These are phyloP conservation scores for Scortechinia acanthostroma DNA, from an alignment of 2,329 filamentous ascomycete genomes.

Conservation along the genomic window DNA sequence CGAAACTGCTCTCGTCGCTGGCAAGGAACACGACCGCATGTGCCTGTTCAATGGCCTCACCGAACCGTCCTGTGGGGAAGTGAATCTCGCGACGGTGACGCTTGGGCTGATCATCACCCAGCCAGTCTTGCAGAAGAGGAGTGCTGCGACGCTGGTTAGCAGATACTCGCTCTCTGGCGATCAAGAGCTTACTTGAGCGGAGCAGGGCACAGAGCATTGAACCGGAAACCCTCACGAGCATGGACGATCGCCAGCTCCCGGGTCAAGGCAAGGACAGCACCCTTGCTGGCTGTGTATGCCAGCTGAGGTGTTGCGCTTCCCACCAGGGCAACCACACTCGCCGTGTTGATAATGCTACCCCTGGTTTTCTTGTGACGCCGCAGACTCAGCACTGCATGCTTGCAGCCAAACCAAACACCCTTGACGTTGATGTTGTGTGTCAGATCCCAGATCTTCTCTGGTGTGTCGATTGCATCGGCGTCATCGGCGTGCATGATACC, in stretches of 20 bases:
- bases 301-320: conserved; percentile 67
- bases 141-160: conserved; percentile 34
- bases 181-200: conserved; percentile 53
- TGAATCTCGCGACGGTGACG: conserved; percentile 67
- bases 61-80: conserved; percentile 69
- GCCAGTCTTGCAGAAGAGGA: conserved; percentile 69
- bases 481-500: conserved; percentile 71
- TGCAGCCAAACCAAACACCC: conserved; percentile 72
- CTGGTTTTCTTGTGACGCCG: conserved; percentile 60
- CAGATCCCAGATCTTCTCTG: conserved; percentile 71
- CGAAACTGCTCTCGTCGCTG: conserved; percentile 69
- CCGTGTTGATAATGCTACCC: conserved; percentile 69
- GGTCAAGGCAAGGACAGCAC: conserved; percentile 68
- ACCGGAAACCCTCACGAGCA: conserved; percentile 66
- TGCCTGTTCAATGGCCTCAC: conserved; percentile 72
- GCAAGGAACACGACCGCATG: conserved; percentile 69
- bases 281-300: conserved; percentile 72
- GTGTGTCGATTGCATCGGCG: conserved; percentile 57
- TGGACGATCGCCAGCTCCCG: conserved; percentile 70
- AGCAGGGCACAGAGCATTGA: conserved; percentile 69
- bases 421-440: conserved; percentile 74
- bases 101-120: conserved; percentile 67
- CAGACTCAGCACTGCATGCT: conserved; percentile 64
- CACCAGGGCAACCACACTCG: conserved; percentile 67
- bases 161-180: conserved; percentile 7